A percentile compares a stretch with the other conserved stretches of the same genome.
Conservation (phyloP, 169 alveolate genomes). For the Plasmodium billcollinsi region DNA sequence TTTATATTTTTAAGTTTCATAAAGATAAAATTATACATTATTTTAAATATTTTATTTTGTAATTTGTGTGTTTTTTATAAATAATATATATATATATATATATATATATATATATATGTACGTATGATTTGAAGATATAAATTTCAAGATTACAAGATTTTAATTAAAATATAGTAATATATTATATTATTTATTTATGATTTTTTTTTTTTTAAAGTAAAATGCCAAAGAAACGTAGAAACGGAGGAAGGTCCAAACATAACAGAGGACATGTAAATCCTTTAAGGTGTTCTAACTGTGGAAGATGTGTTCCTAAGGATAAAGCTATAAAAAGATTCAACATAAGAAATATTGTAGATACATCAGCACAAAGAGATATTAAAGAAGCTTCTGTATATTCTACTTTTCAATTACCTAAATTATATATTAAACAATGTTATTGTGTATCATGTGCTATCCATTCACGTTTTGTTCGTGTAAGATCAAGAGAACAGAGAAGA, state of each 20-base stretch:
- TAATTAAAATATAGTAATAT: too few relatives aligned
- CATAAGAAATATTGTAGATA: conserved; percentile 99
- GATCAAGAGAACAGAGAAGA: conserved; percentile 93
- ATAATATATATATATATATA: neutral
- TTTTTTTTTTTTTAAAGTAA: conserved; percentile 17
- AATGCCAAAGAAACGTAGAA: conserved; percentile 99
- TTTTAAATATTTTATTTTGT: too few relatives aligned
- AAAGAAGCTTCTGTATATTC: conserved; percentile 96
- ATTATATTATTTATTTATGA: neutral
- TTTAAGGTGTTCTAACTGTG: conserved; percentile 99
- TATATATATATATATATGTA: conserved; percentile 3
- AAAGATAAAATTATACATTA: too few relatives aligned
- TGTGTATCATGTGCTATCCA: conserved; percentile 99
- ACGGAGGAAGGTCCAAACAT: conserved; percentile 99
- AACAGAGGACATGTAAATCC: conserved; percentile 98
- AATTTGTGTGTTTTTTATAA: too few relatives aligned
- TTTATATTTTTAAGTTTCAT: too few relatives aligned
- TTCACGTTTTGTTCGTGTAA: conserved; percentile 98
- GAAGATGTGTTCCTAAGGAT: conserved; percentile 98
- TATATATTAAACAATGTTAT: conserved; percentile 98
- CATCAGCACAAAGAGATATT: conserved; percentile 98
- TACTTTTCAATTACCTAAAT: conserved; percentile 95
- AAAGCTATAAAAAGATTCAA: conserved; percentile 99
- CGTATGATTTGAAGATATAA: neutral
- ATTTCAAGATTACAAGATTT: neutral